Percentiles rank a stretch among this genome's conserved stretches.
Evolutionary conservation across 371 early-diverging fungal genomes (phyloP).

Genomic region (Nematocida ausubeli): DNA sequence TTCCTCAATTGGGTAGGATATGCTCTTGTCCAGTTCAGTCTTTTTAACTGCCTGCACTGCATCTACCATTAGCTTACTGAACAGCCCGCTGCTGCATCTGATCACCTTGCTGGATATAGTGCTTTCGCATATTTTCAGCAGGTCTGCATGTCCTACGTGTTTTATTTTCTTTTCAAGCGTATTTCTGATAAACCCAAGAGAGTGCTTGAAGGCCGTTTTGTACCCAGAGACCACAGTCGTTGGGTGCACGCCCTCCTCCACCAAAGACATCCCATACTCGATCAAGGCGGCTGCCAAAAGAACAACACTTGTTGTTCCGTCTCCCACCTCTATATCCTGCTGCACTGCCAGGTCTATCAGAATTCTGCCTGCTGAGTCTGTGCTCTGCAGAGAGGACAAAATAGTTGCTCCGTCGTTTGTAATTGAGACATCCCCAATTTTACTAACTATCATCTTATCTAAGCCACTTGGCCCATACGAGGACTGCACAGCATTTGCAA

Average conservation of each 20-base stretch:
- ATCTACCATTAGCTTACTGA: slow-evolving; percentile 89
- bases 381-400: slow-evolving; percentile 85
- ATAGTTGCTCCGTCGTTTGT: slow-evolving; percentile 99
- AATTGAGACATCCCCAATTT: slow-evolving; percentile 95
- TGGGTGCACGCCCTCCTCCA: slow-evolving; percentile 94
- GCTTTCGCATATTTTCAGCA: slow-evolving; percentile 90
- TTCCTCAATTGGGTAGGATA: slow-evolving; percentile 87
- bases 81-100: slow-evolving; percentile 80
- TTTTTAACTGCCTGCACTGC: slow-evolving; percentile 84
- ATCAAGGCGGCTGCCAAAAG: slow-evolving; percentile 93
- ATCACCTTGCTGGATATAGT: slow-evolving; percentile 96
- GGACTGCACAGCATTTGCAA: slow-evolving; percentile 93
- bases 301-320: slow-evolving; percentile 99
- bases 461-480: slow-evolving; percentile 98
- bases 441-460: slow-evolving; percentile 99
- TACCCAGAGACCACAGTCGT: slow-evolving; percentile 95
- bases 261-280: slow-evolving; percentile 85
- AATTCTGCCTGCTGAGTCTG: slow-evolving; percentile 91
- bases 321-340: slow-evolving; percentile 99
- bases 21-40: slow-evolving; percentile 76
- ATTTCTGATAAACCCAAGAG: slow-evolving; percentile 91
- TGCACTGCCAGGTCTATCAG: slow-evolving; percentile 94
- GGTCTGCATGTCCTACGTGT: slow-evolving; percentile 75
- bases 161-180: slow-evolving; percentile 73
- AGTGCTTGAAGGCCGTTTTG: slow-evolving; percentile 91